These are phyloP conservation scores for Aspergillus nidulans DNA, from an alignment of 495 filamentous ascomycete species.

Conservation along the genomic window DNA sequence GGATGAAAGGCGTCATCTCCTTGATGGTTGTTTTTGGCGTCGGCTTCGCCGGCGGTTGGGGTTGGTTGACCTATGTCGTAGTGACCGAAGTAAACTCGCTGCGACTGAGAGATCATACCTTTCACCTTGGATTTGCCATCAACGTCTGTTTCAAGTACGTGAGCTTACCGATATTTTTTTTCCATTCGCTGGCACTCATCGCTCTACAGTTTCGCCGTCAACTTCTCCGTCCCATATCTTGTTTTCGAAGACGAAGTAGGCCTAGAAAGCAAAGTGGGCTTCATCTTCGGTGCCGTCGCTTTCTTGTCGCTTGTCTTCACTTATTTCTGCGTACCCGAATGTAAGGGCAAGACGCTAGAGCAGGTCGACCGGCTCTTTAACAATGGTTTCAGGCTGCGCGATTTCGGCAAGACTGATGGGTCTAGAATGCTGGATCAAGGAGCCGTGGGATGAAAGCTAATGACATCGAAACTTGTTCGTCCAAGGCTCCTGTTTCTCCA, in stretches of 20 bases:
- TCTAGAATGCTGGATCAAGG: background rate
- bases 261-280: constrained; percentile 7
- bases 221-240: constrained; percentile 11
- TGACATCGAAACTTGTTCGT: background rate
- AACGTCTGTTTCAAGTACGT: constrained; percentile 5
- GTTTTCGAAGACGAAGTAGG: constrained; percentile 1
- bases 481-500: background rate
- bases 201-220: constrained; percentile 10
- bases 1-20: constrained; percentile 3
- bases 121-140: background rate
- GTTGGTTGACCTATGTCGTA: constrained; percentile 3
- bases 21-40: constrained; percentile 3
- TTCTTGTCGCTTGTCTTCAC: background rate
- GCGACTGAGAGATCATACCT: constrained; percentile 5
- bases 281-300: constrained; percentile 7
- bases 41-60: constrained; percentile 4
- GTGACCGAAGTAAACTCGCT: background rate
- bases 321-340: constrained; percentile 13
- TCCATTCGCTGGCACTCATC: background rate
- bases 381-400: background rate
- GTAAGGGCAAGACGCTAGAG: constrained; percentile 6
- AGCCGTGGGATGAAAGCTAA: background rate
- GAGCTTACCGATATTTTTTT: background rate
- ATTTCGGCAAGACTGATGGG: constrained; percentile 2
- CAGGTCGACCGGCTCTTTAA: constrained; percentile 10